Evolutionary conservation across 306 rosid genomes (phyloP), one percentile per base, ranked within the genome.

Genomic region (Oxytropis ochrocephala): DNA sequence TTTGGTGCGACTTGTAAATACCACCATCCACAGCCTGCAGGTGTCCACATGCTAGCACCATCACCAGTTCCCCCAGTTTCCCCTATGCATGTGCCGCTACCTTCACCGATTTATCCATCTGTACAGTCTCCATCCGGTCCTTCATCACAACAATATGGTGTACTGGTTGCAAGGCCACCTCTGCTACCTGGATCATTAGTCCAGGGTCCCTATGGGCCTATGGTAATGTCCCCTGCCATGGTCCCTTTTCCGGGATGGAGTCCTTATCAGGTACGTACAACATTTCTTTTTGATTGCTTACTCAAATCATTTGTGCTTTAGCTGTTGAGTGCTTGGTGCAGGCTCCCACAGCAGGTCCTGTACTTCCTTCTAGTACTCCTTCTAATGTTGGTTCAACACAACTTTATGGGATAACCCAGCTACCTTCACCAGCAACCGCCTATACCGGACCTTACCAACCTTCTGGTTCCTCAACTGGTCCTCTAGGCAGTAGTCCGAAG

Each of bases 1-100:
- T 95, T 95, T 61, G 96, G 96, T 42, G 75, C 84, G 14, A 87
- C 93, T 8, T 95, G 99, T 84, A 95, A 95, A 86, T 95, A 87
- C 82, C 90, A 95, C 69, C 99, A 95, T 71, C 99, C 99, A 17
- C 96, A 85, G 75, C 95, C 89, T 5, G 76, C 78, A 1, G 93
- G 93, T 9, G 16, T 79, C 59, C 97, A 78, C 61, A 44, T 83
- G 78, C 80, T 86, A 14, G 74, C 86, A 35, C 85, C 84, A 36
- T 75, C 96, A 17, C 88, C 83, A 53, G 83, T 75, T 64, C 78
- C 90, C 39, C 88, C 79, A 5, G 84, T 83, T 76, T 64, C 92
- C 51, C 89, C 89, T 13, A 55, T 80, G 16, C 85, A 89, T 42
- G 64, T 84, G 13, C 84, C 81, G 17, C 73, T 81, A 8, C 86